phyloP scores from a whole-genome alignment of 2,329 filamentous ascomycete species.

The Diaporthe citriasiana region DNA sequence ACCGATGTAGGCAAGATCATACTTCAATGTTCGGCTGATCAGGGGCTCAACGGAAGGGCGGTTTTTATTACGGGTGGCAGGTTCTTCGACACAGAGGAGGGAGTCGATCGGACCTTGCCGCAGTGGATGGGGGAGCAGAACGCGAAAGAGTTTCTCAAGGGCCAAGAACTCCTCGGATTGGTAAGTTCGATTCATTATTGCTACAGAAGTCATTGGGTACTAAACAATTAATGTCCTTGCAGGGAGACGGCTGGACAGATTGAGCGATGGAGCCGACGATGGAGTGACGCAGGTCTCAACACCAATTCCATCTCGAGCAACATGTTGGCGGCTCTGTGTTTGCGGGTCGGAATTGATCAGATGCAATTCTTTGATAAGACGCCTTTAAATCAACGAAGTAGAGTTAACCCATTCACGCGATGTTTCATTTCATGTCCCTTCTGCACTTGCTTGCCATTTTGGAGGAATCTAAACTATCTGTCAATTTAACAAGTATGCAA shows the following conservation, averaged over 20 bases:
- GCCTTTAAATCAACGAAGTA: no score
- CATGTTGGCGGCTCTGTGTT: neutral
- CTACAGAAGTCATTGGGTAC: fast-evolving
- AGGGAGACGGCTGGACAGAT: constrained; percentile 34
- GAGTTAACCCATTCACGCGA: no score
- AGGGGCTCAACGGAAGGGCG: constrained; percentile 47
- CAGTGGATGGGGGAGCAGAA: constrained; percentile 50
- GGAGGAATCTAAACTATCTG: no score
- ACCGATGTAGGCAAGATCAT: constrained; percentile 59
- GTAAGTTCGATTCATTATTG: constrained; percentile 26
- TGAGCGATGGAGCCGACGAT: neutral
- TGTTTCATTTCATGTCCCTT: no score
- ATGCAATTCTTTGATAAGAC: neutral
- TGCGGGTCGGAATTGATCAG: neutral
- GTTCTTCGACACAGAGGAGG: constrained; percentile 49
- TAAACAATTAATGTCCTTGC: neutral
- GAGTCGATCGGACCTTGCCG: constrained; percentile 44
- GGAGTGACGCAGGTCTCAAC: neutral
- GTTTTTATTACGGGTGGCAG: constrained; percentile 48
- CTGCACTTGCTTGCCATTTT: no score
- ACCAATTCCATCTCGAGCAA: neutral
- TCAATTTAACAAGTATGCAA: no score
- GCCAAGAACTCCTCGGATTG: constrained; percentile 45
- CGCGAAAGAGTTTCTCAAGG: constrained; percentile 43
- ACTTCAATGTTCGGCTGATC: constrained; percentile 54